These are phyloP conservation scores for Vigna nakashimae DNA, from an alignment of 306 rosid species.

Conservation along the genomic window DNA sequence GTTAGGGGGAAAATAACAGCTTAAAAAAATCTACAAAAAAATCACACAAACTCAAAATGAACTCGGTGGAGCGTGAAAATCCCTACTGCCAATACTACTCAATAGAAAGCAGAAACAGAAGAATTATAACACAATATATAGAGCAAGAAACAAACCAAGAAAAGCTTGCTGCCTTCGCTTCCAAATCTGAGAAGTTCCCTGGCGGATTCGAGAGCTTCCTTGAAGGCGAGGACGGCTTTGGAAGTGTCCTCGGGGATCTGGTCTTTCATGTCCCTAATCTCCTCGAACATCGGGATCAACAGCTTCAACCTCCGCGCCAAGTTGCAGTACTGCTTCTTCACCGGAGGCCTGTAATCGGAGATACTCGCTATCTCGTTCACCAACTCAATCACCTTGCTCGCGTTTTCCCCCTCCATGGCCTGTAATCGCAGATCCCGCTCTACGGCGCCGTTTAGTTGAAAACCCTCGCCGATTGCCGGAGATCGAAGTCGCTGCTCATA, in stretches of 20 bases:
- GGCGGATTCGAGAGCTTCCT: slow-evolving; percentile 70
- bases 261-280: slow-evolving; percentile 74
- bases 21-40: not conserved
- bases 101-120: slow-evolving; percentile 15
- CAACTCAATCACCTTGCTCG: slow-evolving; percentile 57
- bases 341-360: slow-evolving; percentile 76
- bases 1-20: not conserved
- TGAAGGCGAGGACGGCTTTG: slow-evolving; percentile 69
- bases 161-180: slow-evolving; percentile 85
- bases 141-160: slow-evolving; percentile 68
- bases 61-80: not conserved
- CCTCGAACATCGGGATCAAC: slow-evolving; percentile 89
- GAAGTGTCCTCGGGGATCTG: slow-evolving; percentile 53
- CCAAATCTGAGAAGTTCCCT: slow-evolving; percentile 81
- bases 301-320: slow-evolving; percentile 88
- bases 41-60: not conserved
- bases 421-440: slow-evolving; percentile 41
- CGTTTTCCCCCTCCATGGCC: slow-evolving; percentile 78
- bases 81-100: not conserved
- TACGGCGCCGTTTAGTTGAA: slow-evolving; percentile 36
- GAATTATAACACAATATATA: not conserved
- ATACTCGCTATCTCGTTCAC: slow-evolving; percentile 77
- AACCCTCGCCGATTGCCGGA: slow-evolving; percentile 28
- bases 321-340: slow-evolving; percentile 93
- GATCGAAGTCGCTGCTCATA: slow-evolving; percentile 40